A percentile compares a stretch with the other conserved stretches of the same genome.
Evolutionary conservation across 164 flowering plant species (phyloP).

Genomic region (Vitis riparia): DNA sequence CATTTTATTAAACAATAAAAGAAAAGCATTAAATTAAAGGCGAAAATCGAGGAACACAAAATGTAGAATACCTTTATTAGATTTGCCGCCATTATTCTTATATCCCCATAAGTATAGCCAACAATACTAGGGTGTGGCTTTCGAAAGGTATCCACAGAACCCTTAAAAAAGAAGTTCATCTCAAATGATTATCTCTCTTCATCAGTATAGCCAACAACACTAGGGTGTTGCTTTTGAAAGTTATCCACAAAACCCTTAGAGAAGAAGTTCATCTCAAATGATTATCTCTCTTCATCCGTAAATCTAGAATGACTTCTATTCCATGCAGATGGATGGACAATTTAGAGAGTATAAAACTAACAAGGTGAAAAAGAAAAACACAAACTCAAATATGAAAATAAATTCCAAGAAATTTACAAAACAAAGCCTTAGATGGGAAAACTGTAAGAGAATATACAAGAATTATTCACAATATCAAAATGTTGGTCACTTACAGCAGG

Average conservation of each 20-base stretch:
- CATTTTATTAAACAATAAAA: neutral
- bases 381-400: no score
- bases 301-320: constrained; percentile 95
- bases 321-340: constrained; percentile 39
- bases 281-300: constrained; percentile 86
- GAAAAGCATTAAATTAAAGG: neutral
- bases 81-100: constrained; percentile 73
- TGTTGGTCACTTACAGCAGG: constrained; percentile 77
- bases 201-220: constrained; percentile 72
- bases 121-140: constrained; percentile 32
- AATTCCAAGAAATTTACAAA: no score
- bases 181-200: no score
- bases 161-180: no score
- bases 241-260: constrained; percentile 94
- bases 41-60: neutral
- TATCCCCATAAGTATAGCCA: constrained; percentile 59
- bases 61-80: constrained; percentile 62
- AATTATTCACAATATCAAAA: neutral
- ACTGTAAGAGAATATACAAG: no score
- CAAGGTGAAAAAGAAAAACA: neutral
- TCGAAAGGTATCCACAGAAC: no score
- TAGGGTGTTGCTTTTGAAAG: constrained; percentile 86
- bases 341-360: no score
- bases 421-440: no score
- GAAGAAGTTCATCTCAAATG: constrained; percentile 76